phyloP scores from a whole-genome alignment of 1,284 basidiomycete species.

The Papiliotrema terrestris region DNA sequence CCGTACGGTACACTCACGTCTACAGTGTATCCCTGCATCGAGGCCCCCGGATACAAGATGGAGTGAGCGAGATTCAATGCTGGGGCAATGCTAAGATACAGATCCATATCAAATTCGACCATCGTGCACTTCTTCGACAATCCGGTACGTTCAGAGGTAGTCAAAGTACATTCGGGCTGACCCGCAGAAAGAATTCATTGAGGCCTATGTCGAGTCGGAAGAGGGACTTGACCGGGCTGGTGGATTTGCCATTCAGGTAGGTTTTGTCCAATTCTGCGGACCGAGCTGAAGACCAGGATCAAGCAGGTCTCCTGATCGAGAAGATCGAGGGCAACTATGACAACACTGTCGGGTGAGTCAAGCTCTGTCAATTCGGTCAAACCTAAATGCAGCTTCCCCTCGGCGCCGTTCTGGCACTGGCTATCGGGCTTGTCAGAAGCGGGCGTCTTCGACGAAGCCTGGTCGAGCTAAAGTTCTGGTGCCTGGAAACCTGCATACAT shows the following conservation, averaged over 20 bases:
- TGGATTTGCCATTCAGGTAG: constrained; percentile 89
- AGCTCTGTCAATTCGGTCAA: neutral
- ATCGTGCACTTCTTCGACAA: constrained; percentile 77
- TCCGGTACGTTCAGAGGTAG: constrained; percentile 47
- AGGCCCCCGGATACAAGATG: constrained; percentile 79
- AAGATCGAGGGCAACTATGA: constrained; percentile 88
- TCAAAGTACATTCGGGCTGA: neutral
- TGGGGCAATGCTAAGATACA: constrained; percentile 37
- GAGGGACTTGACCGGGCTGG: constrained; percentile 91
- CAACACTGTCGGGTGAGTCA: constrained; percentile 71
- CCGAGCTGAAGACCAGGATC: constrained; percentile 55
- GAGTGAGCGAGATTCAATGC: constrained; percentile 54
- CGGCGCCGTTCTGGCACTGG: constrained; percentile 47
- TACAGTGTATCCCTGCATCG: constrained; percentile 74
- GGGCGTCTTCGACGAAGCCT: constrained; percentile 44
- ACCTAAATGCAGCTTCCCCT: constrained; percentile 35
- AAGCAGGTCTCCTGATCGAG: constrained; percentile 73
- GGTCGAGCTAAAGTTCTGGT: constrained; percentile 11
- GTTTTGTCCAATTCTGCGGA: constrained; percentile 6
- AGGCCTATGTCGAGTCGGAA: constrained; percentile 81
- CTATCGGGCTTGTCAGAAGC: constrained; percentile 43
- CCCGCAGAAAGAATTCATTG: constrained; percentile 54
- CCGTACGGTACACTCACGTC: neutral
- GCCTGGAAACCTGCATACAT: neutral
- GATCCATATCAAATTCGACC: constrained; percentile 77